Evolutionary conservation across 225 moss, liverwort and hornwort genomes (phyloP).

Genomic region (Sphagnum tenellum): DNA sequence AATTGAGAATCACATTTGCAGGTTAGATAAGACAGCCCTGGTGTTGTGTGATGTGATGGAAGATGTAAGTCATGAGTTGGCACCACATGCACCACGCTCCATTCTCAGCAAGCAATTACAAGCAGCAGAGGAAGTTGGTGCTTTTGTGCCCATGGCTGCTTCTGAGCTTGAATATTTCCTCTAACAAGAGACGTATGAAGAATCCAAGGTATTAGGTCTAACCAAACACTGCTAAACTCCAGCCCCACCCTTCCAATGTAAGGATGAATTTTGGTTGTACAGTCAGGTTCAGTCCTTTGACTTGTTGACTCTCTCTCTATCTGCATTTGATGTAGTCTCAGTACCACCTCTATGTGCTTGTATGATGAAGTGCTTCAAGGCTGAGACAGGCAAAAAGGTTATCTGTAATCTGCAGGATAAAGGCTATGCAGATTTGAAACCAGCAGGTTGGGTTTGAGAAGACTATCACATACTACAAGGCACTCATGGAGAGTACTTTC

Average conservation of each 20-base stretch:
- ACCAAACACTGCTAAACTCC: too few species aligned
- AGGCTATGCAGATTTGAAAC: constrained; percentile 55
- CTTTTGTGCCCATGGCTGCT: constrained; percentile 74
- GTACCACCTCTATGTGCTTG: too few species aligned
- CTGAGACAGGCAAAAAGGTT: too few species aligned
- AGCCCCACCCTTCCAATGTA: too few species aligned
- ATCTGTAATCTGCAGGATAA: constrained; percentile 31
- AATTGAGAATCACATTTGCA: constrained; percentile 2
- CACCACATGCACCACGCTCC: constrained; percentile 92
- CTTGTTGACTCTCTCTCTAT: too few species aligned
- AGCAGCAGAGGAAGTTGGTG: constrained; percentile 40
- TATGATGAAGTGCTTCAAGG: too few species aligned
- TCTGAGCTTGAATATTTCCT: constrained; percentile 91
- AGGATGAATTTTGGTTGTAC: too few species aligned
- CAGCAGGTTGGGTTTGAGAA: constrained; percentile 85
- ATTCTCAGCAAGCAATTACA: constrained; percentile 61
- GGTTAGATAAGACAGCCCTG: constrained; percentile 80
- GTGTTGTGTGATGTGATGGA: constrained; percentile 90
- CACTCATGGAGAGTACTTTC: constrained; percentile 83
- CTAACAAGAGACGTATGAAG: constrained; percentile 66
- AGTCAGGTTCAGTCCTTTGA: too few species aligned
- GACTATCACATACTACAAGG: constrained; percentile 97
- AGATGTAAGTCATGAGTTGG: constrained; percentile 58
- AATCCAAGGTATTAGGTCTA: constrained; percentile 39
- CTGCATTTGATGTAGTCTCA: too few species aligned